These are phyloP conservation scores for Acacia pycnantha DNA, from an alignment of 331 rosid species.

Conservation along the genomic window DNA sequence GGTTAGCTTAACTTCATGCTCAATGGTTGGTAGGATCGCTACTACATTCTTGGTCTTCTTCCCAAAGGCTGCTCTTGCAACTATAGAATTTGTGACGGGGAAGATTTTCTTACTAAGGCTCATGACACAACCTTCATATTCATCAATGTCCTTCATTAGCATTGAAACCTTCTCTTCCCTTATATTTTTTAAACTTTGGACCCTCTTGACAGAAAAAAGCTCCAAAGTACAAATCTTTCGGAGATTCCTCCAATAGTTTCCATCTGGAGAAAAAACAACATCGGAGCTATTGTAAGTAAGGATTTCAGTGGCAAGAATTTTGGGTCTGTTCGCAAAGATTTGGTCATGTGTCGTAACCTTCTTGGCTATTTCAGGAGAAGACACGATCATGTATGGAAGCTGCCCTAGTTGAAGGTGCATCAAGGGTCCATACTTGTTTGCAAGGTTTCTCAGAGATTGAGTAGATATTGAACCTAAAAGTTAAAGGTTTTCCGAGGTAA, in stretches of 20 bases:
- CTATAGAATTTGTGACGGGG: neutral
- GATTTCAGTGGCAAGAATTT: constrained; percentile 19
- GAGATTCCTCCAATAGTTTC: neutral
- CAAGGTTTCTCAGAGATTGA: too few species aligned
- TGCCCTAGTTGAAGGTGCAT: neutral
- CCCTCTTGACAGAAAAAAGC: neutral
- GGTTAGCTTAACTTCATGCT: neutral
- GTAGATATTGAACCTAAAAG: constrained; percentile 38
- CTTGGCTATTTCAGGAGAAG: constrained; percentile 8
- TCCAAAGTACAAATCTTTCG: neutral
- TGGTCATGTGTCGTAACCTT: constrained; percentile 44
- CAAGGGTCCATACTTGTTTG: neutral
- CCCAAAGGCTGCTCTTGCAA: constrained; percentile 25
- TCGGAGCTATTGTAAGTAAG: neutral
- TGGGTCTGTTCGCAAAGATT: constrained; percentile 43
- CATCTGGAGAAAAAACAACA: neutral
- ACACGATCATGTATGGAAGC: neutral
- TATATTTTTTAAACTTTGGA: neutral
- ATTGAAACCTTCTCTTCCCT: constrained; percentile 30
- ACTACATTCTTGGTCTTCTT: constrained; percentile 1
- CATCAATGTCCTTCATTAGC: neutral
- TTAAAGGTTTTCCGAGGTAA: constrained; percentile 37
- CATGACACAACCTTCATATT: neutral
- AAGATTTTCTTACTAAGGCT: neutral
- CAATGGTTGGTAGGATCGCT: neutral